These are phyloP conservation scores for Melianthus villosus DNA, from an alignment of 441 rosid genomes.

Conservation along the genomic window DNA sequence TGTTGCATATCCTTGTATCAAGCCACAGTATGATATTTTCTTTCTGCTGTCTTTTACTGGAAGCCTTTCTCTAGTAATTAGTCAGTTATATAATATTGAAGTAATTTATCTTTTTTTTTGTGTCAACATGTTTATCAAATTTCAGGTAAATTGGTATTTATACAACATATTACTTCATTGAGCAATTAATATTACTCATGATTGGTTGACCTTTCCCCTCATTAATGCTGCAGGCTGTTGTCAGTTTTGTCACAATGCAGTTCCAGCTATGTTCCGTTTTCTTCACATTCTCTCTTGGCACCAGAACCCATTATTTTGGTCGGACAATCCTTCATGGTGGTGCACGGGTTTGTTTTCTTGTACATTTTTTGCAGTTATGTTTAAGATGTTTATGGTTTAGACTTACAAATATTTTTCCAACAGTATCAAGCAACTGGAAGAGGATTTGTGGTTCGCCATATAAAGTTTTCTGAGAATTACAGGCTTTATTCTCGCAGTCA, in stretches of 20 bases:
- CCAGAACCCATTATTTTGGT: slow-evolving; percentile 92
- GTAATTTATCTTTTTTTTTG: too few species aligned
- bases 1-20: too few species aligned
- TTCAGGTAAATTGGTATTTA: too few species aligned
- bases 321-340: slow-evolving; percentile 98
- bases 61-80: too few species aligned
- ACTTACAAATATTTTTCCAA: slow-evolving; percentile 13
- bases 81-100: too few species aligned
- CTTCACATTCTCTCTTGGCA: slow-evolving; percentile 96
- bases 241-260: slow-evolving; percentile 88
- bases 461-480: slow-evolving; percentile 86
- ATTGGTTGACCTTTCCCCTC: slow-evolving; percentile 4
- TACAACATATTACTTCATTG: background rate
- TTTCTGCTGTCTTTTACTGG: background rate
- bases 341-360: slow-evolving; percentile 55
- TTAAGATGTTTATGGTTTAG: slow-evolving; percentile 7
- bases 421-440: slow-evolving; percentile 98
- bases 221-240: slow-evolving; percentile 58
- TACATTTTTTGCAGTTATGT: slow-evolving; percentile 1
- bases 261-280: slow-evolving; percentile 90
- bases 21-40: background rate
- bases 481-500: slow-evolving; percentile 95
- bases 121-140: too few species aligned
- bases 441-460: slow-evolving; percentile 93
- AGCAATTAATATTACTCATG: slow-evolving; percentile 4